Evolutionary conservation across 768 basidiomycete genomes (phyloP).

Genomic region (Xerocomus spinulosus): DNA sequence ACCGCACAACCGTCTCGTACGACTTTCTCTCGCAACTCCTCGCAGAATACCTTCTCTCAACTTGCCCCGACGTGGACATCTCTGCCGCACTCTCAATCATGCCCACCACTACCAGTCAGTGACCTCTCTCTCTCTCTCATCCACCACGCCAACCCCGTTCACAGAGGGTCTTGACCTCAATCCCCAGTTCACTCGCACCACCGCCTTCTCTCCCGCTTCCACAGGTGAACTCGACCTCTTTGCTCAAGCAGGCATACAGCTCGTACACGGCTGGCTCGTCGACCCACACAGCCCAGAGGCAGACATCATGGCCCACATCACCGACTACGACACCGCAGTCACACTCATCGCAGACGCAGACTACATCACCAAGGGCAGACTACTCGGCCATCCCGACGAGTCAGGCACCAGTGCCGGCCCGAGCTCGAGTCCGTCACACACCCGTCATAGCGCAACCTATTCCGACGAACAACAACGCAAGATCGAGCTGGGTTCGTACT

Average conservation of each 20-base stretch:
- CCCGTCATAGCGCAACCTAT: slow-evolving; percentile 19
- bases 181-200: slow-evolving; percentile 69
- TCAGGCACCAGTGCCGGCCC: slow-evolving; percentile 17
- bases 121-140: not conserved
- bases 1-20: slow-evolving; percentile 72
- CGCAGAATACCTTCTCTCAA: slow-evolving; percentile 71
- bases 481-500: slow-evolving; percentile 61
- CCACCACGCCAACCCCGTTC: not conserved
- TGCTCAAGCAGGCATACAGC: slow-evolving; percentile 69
- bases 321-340: slow-evolving; percentile 73
- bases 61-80: slow-evolving; percentile 39
- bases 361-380: slow-evolving; percentile 57
- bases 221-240: slow-evolving; percentile 84
- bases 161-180: slow-evolving; percentile 88
- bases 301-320: slow-evolving; percentile 43
- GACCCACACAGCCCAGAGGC: slow-evolving; percentile 51
- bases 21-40: slow-evolving; percentile 80
- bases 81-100: slow-evolving; percentile 29
- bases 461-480: slow-evolving; percentile 55
- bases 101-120: slow-evolving; percentile 72
- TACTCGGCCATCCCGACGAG: slow-evolving; percentile 44
- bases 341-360: slow-evolving; percentile 77
- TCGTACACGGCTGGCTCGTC: slow-evolving; percentile 81
- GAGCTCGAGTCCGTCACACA: slow-evolving; percentile 2
- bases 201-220: slow-evolving; percentile 61